A percentile compares a stretch with the other conserved stretches of the same genome.
Conservation (phyloP, 108 stramenopile genomes). For the Skeletonema marinoi region DNA sequence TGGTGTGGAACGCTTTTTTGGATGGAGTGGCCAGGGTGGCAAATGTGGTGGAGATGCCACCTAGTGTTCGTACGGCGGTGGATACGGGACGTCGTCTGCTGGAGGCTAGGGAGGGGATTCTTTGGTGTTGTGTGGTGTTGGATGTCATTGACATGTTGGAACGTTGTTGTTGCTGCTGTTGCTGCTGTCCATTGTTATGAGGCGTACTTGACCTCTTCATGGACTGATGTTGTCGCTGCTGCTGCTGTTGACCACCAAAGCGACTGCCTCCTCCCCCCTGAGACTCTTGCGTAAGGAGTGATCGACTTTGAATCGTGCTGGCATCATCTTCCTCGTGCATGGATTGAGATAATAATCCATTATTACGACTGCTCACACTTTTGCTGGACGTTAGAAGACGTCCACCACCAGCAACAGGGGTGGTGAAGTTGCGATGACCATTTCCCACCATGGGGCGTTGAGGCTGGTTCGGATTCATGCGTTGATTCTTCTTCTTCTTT, state of each 20-base stretch:
- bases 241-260: background rate
- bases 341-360: background rate
- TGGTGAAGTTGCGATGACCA: background rate
- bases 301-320: background rate
- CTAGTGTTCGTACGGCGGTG: background rate
- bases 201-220: background rate
- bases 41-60: background rate
- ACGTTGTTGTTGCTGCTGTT: background rate
- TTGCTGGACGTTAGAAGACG: background rate
- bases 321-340: background rate
- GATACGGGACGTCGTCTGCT: background rate
- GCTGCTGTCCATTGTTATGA: background rate
- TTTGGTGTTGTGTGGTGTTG: background rate
- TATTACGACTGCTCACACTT: background rate
- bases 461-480: background rate
- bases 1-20: background rate
- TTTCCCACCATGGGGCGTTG: background rate
- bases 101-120: background rate
- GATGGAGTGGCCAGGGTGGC: background rate
- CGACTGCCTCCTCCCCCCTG: background rate
- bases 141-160: background rate
- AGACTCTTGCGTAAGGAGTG: slow-evolving; percentile 1
- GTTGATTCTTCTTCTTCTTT: background rate
- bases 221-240: background rate
- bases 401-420: background rate